Evolutionary conservation across 768 basidiomycete genomes (phyloP).

Genomic region (Boletales sp.): DNA sequence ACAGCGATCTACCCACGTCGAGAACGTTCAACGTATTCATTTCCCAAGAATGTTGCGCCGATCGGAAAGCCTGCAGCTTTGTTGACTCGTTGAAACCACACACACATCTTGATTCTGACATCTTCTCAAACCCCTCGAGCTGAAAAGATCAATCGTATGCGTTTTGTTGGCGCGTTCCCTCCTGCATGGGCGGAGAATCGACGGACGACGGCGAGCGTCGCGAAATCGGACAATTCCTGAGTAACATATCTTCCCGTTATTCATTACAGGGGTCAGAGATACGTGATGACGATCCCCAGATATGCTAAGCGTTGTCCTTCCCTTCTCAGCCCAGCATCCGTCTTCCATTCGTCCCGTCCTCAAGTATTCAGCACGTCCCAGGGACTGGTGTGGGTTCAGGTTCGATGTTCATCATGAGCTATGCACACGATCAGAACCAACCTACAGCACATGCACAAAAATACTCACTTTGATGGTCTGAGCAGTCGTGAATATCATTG

Average conservation of each 20-base stretch:
- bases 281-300: conserved; percentile 10
- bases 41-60: conserved; percentile 6
- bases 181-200: conserved; percentile 22
- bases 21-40: conserved; percentile 5
- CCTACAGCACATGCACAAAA: not conserved
- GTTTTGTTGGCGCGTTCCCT: not conserved
- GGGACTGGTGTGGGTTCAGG: conserved; percentile 37
- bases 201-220: not conserved
- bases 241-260: conserved; percentile 13
- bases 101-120: too few relatives aligned
- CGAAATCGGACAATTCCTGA: conserved; percentile 11
- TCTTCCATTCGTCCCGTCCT: not conserved
- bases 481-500: conserved; percentile 72
- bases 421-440: conserved; percentile 9
- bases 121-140: too few relatives aligned
- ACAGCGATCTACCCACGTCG: conserved; percentile 18
- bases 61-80: conserved; percentile 3
- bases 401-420: conserved; percentile 52
- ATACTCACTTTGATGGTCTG: conserved; percentile 67
- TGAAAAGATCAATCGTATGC: too few relatives aligned
- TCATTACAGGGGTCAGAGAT: conserved; percentile 7
- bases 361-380: conserved; percentile 25
- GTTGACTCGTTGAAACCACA: not conserved
- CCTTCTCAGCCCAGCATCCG: conserved; percentile 1
- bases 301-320: not conserved